These are phyloP conservation scores for Apophysomyces variabilis DNA, from an alignment of 371 early-diverging fungal species.

Conservation along the genomic window DNA sequence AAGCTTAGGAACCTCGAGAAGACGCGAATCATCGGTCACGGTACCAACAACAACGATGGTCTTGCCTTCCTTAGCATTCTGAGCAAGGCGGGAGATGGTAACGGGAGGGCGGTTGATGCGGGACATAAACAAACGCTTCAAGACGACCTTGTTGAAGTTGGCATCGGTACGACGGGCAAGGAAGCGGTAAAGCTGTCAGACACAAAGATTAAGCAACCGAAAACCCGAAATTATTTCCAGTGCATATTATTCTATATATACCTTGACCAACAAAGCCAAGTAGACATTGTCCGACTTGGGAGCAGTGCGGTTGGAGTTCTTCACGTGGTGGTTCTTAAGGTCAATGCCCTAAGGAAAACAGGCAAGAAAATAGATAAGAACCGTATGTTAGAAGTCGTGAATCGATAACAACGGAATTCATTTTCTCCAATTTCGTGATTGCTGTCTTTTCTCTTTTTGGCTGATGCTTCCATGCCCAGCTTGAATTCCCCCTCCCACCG, in stretches of 20 bases:
- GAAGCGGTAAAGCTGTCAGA: slow-evolving; percentile 26
- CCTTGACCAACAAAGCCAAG: slow-evolving; percentile 95
- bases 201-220: neutral
- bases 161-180: slow-evolving; percentile 47
- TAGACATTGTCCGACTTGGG: slow-evolving; percentile 94
- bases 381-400: no score
- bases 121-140: slow-evolving; percentile 96
- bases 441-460: no score
- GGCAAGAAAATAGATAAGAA: neutral
- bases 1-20: slow-evolving; percentile 90
- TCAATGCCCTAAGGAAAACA: slow-evolving; percentile 85
- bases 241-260: slow-evolving; percentile 25
- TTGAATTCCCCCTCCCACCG: neutral
- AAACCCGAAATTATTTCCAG: neutral
- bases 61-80: slow-evolving; percentile 67
- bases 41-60: slow-evolving; percentile 90
- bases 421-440: no score
- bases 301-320: slow-evolving; percentile 86
- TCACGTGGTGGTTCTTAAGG: slow-evolving; percentile 94
- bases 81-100: slow-evolving; percentile 82
- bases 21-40: slow-evolving; percentile 92
- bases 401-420: no score
- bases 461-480: no score
- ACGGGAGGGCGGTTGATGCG: slow-evolving; percentile 93
- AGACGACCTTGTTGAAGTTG: slow-evolving; percentile 94